Base-by-base conservation (phyloP, 805 yeast genomes). In the Priceomyces carsonii region DNA sequence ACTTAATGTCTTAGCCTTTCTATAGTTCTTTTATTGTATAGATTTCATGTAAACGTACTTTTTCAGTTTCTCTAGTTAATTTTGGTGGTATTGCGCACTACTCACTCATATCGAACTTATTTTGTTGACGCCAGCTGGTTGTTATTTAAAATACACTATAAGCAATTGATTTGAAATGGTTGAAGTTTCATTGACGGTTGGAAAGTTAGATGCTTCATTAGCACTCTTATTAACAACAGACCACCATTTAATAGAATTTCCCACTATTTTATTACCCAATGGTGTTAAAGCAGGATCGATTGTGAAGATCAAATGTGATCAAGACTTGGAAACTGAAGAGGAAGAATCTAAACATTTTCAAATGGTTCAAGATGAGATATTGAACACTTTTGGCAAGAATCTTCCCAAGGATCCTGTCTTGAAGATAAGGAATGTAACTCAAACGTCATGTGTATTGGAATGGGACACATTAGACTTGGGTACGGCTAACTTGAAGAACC, bases 241-340 rank as follows among this genome's bases (percentile, higher is more conserved):
- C 58, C 98, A 91, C 59, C 96, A 90, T 56, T 72, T 91, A 42
- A 90, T 93, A 45, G 99, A 93, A 54, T 93, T 91, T 52, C 99
- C 99, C n/a, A 88, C 98, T 3, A 80, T 91, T 38, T 69, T 93
- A 36, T 68, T 93, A 29, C 99, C 99, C 6, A 85, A 82, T 48
- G 90, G 91, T 25, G 93, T 90, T 22, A 75, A 77, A 45, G 95
- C 98, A 1, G 99, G 99, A 2, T 85, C 96, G 8, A 84, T 93
- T 35, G 87, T 93, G 33, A 84, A 83, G 50, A 82, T 93, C 58
- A 77, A 72, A 39, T 90, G 96, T 57, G 89, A 84, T 34, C 82
- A 85, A 43, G 95, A 90, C 53, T 50, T 69, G 3, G 77, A 72
- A 28, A 75, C 80, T 23, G 96, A 91, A 54, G 48, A 57, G 24